These are phyloP conservation scores for Halophytophthora polymorphica DNA, from an alignment of 352 stramenopile species.

Conservation along the genomic window DNA sequence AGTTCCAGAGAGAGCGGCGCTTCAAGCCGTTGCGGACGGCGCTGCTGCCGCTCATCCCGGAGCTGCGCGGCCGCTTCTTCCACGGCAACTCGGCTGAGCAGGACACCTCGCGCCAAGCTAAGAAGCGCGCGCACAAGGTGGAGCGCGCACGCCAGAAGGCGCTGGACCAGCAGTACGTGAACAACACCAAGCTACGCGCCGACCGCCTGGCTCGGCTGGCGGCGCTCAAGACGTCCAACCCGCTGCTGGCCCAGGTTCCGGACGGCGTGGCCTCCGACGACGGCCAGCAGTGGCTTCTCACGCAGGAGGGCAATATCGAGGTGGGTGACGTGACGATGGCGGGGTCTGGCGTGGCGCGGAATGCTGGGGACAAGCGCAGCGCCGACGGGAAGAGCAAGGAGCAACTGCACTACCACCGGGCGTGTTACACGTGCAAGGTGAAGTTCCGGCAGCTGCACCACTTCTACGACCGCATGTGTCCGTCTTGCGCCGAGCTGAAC, in stretches of 20 bases:
- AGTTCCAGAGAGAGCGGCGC: conserved; percentile 40
- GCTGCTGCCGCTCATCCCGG: conserved; percentile 52
- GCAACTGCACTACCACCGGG: conserved; percentile 84
- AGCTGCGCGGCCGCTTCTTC: conserved; percentile 65
- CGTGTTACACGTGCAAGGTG: conserved; percentile 94
- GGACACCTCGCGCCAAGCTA: conserved; percentile 50
- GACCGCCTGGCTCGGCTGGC: conserved; percentile 54
- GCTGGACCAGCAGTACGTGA: conserved; percentile 75
- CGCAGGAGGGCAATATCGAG: neutral
- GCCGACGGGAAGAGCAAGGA: conserved; percentile 17
- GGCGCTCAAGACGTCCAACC: conserved; percentile 52
- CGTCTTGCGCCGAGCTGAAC: conserved; percentile 91
- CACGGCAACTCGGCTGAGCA: conserved; percentile 44
- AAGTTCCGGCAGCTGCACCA: conserved; percentile 92
- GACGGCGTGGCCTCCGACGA: conserved; percentile 37
- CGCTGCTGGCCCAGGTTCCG: conserved; percentile 57
- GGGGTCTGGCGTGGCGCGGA: conserved; percentile 13
- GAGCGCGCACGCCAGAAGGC: conserved; percentile 61
- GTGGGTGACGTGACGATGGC: neutral
- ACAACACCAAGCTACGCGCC: conserved; percentile 74
- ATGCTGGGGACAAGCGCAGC: conserved; percentile 3
- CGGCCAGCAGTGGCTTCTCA: conserved; percentile 13
- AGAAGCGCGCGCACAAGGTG: conserved; percentile 67
- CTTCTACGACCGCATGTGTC: conserved; percentile 94
- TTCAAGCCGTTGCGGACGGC: conserved; percentile 68